Evolutionary conservation across 208 protist genomes (phyloP), one percentile per base, ranked within the genome.

Genomic region (Borovskyia barvae): DNA sequence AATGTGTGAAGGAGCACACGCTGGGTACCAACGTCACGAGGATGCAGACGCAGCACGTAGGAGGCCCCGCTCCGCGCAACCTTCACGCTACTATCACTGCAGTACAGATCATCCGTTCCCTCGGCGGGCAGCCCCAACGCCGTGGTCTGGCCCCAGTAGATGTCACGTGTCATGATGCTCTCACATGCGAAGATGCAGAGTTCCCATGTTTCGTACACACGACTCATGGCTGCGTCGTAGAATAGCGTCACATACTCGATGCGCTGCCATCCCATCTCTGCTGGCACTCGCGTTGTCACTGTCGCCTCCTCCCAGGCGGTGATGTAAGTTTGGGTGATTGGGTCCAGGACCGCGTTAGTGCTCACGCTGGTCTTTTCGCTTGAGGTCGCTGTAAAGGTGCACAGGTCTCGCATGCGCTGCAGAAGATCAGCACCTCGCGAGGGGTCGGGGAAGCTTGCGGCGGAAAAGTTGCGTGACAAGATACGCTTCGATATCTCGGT

Each of bases 121-220:
- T 73, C 72, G 0, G 74, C 72, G 0, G 89, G 89, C 42, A 93
- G 58, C 9, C 71, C 80, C 6, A 95, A 66, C 12, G 76, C 67
- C 15, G 81, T 90, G 5, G 89, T 95, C 68, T 93, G 89, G 17
- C 89, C 89, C 77, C 82, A 92, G 42, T 72, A 66, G 20, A 95
- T 67, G 46, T 88, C 82, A 17, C 89, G 77, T n/a, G 89, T 81
- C 26, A 72, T 85, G 42, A 87, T 37, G 26, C 63, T 56, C 14
- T 84, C 64, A 53, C 85, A 95, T 8, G 83, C 76, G 60, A 91
- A 95, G 41, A 95, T 48, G 59, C 74, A 90, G 17, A 95, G 43
- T 65, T 95, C 85, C 86, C 89, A 95, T 24, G 79, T 87, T 66
- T 95, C 85, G 62, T 84, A 81, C 24, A 90, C 78, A 52, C 81